These are phyloP conservation scores for Crithidia bombi DNA, from an alignment of 208 protist species.

Conservation along the genomic window DNA sequence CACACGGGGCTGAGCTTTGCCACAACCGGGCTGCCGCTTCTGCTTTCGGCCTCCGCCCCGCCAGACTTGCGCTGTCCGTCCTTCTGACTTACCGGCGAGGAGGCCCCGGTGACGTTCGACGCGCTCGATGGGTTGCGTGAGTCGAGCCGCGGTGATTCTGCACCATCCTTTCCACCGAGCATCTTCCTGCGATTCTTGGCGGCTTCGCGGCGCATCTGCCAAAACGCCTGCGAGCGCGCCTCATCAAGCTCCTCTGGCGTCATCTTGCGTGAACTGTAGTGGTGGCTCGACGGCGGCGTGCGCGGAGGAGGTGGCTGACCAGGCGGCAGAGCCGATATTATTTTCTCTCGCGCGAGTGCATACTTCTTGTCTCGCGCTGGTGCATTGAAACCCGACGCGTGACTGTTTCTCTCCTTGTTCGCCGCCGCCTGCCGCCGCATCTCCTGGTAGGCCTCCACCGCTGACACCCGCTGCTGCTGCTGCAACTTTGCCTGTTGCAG, in stretches of 20 bases:
- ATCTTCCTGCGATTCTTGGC: slow-evolving; percentile 82
- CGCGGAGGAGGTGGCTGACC: slow-evolving; percentile 51
- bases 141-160: background rate
- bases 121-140: slow-evolving; percentile 8
- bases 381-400: slow-evolving; percentile 26
- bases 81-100: slow-evolving; percentile 7
- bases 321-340: slow-evolving; percentile 17
- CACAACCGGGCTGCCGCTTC: background rate
- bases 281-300: slow-evolving; percentile 30
- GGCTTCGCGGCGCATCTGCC: slow-evolving; percentile 89
- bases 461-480: slow-evolving; percentile 27
- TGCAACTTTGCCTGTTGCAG: slow-evolving; percentile 26
- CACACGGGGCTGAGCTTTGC: background rate
- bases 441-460: slow-evolving; percentile 73
- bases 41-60: background rate
- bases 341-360: background rate
- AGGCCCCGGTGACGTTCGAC: slow-evolving; percentile 7
- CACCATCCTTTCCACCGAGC: slow-evolving; percentile 46
- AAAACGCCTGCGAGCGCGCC: slow-evolving; percentile 77
- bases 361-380: background rate
- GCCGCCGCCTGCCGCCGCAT: slow-evolving; percentile 77
- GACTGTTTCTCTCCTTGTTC: slow-evolving; percentile 76
- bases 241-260: slow-evolving; percentile 61
- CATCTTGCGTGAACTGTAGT: slow-evolving; percentile 57
- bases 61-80: background rate